phyloP scores from a whole-genome alignment of 495 filamentous ascomycete species.

The Trichodelitschia bisporula region DNA sequence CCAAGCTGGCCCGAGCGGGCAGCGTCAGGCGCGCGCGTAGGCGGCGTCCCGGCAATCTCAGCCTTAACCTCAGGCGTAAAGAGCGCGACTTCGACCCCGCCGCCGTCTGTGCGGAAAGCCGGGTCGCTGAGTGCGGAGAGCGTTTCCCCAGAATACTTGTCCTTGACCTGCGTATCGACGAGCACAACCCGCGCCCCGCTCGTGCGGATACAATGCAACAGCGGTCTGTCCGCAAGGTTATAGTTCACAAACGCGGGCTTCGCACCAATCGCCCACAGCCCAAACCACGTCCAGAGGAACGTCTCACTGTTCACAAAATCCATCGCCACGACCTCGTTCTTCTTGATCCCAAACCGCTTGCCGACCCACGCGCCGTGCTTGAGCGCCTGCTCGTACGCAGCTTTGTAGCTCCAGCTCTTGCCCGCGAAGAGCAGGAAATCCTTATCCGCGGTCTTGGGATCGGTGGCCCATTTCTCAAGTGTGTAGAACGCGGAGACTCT shows the following conservation, averaged over 20 bases:
- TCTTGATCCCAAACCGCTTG: conserved; percentile 37
- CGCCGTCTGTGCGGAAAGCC: not conserved
- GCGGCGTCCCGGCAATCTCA: conserved; percentile 4
- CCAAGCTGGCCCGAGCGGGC: conserved; percentile 4
- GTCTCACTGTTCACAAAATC: conserved; percentile 69
- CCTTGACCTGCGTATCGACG: conserved; percentile 45
- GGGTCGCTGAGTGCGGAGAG: conserved; percentile 19
- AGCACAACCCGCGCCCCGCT: conserved; percentile 46
- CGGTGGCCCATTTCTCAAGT: conserved; percentile 34
- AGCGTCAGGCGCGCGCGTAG: conserved; percentile 5
- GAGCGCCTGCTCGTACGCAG: conserved; percentile 48
- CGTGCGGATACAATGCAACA: conserved; percentile 55
- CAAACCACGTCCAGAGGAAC: conserved; percentile 66
- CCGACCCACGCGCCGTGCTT: conserved; percentile 71
- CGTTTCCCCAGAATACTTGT: conserved; percentile 23
- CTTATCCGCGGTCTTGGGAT: conserved; percentile 25
- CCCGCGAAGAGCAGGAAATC: conserved; percentile 55
- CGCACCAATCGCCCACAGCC: conserved; percentile 72
- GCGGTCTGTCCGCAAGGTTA: conserved; percentile 50
- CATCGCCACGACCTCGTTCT: conserved; percentile 65
- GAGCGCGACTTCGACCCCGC: conserved; percentile 25
- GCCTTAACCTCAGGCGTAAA: conserved; percentile 29
- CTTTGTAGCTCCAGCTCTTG: conserved; percentile 52
- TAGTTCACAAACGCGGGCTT: conserved; percentile 90
- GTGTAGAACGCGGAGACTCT: conserved; percentile 54